Base-by-base conservation (phyloP, 2,329 filamentous ascomycete species). In the Claviceps paspali region DNA sequence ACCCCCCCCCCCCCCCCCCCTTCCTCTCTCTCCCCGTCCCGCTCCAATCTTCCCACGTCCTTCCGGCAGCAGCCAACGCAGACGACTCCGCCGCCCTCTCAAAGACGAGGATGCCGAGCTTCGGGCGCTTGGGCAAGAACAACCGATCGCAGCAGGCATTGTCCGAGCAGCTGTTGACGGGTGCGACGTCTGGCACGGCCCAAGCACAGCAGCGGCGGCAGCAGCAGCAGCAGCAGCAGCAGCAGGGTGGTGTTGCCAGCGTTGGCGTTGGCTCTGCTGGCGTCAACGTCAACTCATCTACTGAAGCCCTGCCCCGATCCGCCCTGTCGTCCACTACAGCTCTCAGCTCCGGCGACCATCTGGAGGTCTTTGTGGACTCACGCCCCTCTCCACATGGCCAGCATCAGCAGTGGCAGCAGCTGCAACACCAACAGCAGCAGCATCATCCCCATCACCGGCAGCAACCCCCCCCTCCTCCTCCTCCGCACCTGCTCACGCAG, bases 121-220 rank as follows among this genome's bases (percentile, higher is more conserved):
- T 72, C 56, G 60, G 62, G 57, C 67, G 67, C 52, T 57, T 70
- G 54, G 62, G 64, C 53, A 71, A 61, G 61, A 64, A 69, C 61
- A 70, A 69, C 51, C 67, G 67, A 49, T 70, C 70, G 53, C 70
- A 72, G 59, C 67, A 70, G 52, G 63, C 65, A 45, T 61, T 72
- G 49, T 58, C 60, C 49, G 68, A 68, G 52, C 53, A 58, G 48
- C 56, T 57, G 52, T 47, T 56, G 50, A 42, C 54, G 49, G 34
- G 33, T 36, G 34, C 17, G 48, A 43, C 57, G 51, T 43, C 55
- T 49, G 43, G 47, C 40, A n/a, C n/a, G n/a, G n/a, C n/a, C n/a
- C n/a, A n/a, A n/a, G n/a, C n/a, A n/a, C n/a, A n/a, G n/a, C n/a
- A n/a, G n/a, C n/a, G 40, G 48, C 49, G 29, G 29, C 38, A 18